phyloP scores from a whole-genome alignment of 345 rosid species.

The Limnanthes douglasii region DNA sequence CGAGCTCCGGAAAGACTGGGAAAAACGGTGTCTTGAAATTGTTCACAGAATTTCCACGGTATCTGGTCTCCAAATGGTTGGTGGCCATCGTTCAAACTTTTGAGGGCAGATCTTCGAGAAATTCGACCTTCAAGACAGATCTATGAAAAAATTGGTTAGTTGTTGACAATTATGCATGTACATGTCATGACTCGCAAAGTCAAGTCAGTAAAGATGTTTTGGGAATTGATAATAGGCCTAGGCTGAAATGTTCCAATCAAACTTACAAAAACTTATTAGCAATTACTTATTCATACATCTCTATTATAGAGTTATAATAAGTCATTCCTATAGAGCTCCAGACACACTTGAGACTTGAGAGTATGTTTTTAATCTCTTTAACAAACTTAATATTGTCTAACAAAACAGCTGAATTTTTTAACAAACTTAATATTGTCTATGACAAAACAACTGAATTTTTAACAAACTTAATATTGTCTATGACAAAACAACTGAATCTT shows the following conservation, averaged over 20 bases:
- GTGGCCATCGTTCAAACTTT: constrained; percentile 62
- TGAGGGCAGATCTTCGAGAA: constrained; percentile 60
- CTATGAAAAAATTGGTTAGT: constrained; percentile 15
- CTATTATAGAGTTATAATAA: too few relatives aligned
- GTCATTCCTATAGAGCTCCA: too few relatives aligned
- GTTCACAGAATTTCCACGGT: constrained; percentile 95
- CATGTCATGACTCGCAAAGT: constrained; percentile 6
- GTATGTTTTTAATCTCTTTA: too few relatives aligned
- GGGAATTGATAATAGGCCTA: not conserved
- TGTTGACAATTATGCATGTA: constrained; percentile 1
- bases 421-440: not conserved
- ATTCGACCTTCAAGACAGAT: constrained; percentile 89
- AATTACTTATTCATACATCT: constrained; percentile 1
- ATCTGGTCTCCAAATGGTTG: constrained; percentile 92
- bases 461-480: too few relatives aligned
- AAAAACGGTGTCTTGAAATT: constrained; percentile 61
- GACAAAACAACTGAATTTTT: constrained; percentile 1
- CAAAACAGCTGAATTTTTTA: too few relatives aligned
- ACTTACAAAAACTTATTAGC: constrained; percentile 1
- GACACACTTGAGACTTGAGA: too few relatives aligned
- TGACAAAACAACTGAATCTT: too few relatives aligned
- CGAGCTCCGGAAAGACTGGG: constrained; percentile 94
- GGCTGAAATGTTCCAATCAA: constrained; percentile 4
- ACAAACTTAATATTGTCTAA: too few relatives aligned
- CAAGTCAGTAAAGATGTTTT: constrained; percentile 3